Evolutionary conservation across 768 basidiomycete species (phyloP).

Genomic region (Macrolepiota dolichaula): DNA sequence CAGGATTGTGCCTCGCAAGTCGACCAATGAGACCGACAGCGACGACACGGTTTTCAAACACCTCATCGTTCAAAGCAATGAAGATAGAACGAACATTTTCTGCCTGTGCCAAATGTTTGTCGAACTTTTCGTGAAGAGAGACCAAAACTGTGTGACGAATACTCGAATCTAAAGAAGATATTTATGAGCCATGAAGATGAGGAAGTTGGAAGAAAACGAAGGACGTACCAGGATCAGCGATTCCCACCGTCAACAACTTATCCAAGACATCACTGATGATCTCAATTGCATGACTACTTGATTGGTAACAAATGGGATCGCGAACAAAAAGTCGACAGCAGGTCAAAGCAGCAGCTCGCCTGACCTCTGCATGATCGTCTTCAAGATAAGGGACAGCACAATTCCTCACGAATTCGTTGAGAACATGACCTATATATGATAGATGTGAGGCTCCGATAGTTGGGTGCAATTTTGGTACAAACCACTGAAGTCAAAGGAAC

Average conservation of each 20-base stretch:
- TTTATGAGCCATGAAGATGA: slow-evolving; percentile 8
- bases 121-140: slow-evolving; percentile 88
- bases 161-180: slow-evolving; percentile 50
- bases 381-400: slow-evolving; percentile 93
- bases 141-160: slow-evolving; percentile 87
- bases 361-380: slow-evolving; percentile 84
- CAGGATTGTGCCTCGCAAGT: slow-evolving; percentile 92
- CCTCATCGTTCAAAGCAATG: slow-evolving; percentile 96
- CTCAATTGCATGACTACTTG: slow-evolving; percentile 93
- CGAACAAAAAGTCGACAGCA: slow-evolving; percentile 90
- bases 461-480: slow-evolving; percentile 13
- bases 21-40: slow-evolving; percentile 91
- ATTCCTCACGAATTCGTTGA: slow-evolving; percentile 93
- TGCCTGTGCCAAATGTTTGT: slow-evolving; percentile 94
- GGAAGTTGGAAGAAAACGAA: slow-evolving; percentile 9
- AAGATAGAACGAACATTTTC: slow-evolving; percentile 98
- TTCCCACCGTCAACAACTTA: slow-evolving; percentile 91
- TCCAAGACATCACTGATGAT: slow-evolving; percentile 98
- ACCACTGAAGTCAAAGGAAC: slow-evolving; percentile 95
- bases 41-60: slow-evolving; percentile 89
- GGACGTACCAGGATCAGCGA: slow-evolving; percentile 85
- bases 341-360: slow-evolving; percentile 86
- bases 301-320: slow-evolving; percentile 95
- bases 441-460: not conserved
- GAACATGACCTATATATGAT: slow-evolving; percentile 64